These are phyloP conservation scores for Parsonsia alboflavescens DNA, from an alignment of 257 asterid genomes.

Conservation along the genomic window DNA sequence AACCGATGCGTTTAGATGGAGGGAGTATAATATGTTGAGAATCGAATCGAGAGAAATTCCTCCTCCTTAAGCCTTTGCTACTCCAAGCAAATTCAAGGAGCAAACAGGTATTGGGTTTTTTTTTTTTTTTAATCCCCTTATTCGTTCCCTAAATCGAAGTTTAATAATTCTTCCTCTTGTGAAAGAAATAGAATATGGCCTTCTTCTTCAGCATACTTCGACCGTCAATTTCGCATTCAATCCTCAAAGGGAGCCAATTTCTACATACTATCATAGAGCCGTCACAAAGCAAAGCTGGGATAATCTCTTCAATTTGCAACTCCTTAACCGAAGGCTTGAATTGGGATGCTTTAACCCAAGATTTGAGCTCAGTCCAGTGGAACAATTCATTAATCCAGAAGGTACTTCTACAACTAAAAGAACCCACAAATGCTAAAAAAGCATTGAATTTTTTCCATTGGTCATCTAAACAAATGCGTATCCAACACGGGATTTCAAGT, in stretches of 20 bases:
- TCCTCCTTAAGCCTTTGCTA: no score
- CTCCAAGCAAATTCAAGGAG: no score
- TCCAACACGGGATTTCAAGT: constrained; percentile 40
- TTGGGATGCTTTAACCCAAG: constrained; percentile 50
- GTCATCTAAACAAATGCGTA: constrained; percentile 41
- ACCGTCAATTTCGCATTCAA: constrained; percentile 7
- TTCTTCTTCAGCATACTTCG: constrained; percentile 12
- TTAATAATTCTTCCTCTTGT: neutral
- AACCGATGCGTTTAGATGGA: no score
- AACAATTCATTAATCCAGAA: constrained; percentile 30
- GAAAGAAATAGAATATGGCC: constrained; percentile 7
- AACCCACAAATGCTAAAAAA: constrained; percentile 50
- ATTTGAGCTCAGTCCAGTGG: constrained; percentile 39
- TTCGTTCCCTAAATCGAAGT: neutral
- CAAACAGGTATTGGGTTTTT: no score
- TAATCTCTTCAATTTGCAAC: constrained; percentile 35
- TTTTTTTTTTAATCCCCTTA: neutral
- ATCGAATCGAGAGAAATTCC: no score
- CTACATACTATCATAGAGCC: constrained; percentile 1
- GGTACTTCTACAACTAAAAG: constrained; percentile 57
- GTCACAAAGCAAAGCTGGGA: constrained; percentile 6
- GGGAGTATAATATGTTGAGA: no score
- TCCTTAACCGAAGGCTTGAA: constrained; percentile 40
- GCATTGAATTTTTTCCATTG: constrained; percentile 81
- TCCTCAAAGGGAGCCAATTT: constrained; percentile 12